These are phyloP conservation scores for Cryptococcus sp. DNA, from an alignment of 1,284 basidiomycete genomes.

Conservation along the genomic window DNA sequence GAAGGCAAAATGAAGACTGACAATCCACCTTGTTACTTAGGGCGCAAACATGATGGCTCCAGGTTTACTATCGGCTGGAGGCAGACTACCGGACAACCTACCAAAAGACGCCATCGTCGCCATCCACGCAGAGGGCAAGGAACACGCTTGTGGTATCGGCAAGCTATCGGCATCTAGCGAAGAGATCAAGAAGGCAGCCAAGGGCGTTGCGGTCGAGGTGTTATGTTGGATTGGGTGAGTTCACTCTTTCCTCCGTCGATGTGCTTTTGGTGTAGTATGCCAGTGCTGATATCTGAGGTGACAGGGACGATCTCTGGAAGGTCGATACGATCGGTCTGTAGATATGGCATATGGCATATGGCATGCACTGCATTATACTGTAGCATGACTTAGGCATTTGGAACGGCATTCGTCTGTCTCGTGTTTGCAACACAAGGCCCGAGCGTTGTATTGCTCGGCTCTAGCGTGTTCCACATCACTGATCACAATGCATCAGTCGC, in stretches of 20 bases:
- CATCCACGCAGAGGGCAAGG: conserved; percentile 94
- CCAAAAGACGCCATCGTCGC: conserved; percentile 74
- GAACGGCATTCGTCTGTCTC: neutral
- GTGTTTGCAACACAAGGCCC: neutral
- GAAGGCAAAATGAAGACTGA: no score
- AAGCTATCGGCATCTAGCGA: conserved; percentile 79
- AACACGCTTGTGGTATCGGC: conserved; percentile 86
- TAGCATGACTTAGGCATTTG: neutral
- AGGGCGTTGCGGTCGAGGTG: conserved; percentile 88
- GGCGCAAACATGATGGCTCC: conserved; percentile 98
- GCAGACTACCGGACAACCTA: conserved; percentile 79
- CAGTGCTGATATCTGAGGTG: neutral
- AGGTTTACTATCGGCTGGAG: conserved; percentile 89
- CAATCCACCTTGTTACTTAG: conserved; percentile 17
- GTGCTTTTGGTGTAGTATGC: neutral
- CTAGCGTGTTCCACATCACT: neutral
- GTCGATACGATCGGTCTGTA: conserved; percentile 62
- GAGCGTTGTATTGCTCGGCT: neutral
- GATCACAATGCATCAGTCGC: neutral
- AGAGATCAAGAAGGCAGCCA: conserved; percentile 86
- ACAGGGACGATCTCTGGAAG: conserved; percentile 87
- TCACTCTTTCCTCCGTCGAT: neutral
- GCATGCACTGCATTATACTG: neutral
- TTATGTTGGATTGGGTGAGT: conserved; percentile 57
- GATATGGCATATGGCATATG: neutral